Evolutionary conservation across 2,329 filamentous ascomycete genomes (phyloP).

Genomic region (Dactylonectria estremocensis): DNA sequence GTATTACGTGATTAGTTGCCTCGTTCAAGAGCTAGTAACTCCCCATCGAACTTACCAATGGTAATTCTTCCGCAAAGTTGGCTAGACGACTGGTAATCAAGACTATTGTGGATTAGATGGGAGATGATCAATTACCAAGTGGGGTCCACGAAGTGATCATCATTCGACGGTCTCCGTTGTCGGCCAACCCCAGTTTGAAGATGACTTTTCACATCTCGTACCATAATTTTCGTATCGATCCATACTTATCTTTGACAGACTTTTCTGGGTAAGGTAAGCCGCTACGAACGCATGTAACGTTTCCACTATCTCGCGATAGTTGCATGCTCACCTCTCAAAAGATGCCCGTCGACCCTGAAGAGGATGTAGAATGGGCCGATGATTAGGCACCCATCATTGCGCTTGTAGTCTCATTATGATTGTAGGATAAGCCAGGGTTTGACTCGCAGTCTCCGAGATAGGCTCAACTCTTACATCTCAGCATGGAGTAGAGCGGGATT

Average conservation of each 20-base stretch:
- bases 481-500: background rate
- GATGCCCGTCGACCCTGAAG: background rate
- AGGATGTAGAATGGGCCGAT: background rate
- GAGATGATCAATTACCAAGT: background rate
- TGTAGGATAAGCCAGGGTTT: background rate
- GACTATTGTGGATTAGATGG: background rate
- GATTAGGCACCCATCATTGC: background rate
- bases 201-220: background rate
- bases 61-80: background rate
- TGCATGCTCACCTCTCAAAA: background rate
- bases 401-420: background rate
- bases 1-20: background rate
- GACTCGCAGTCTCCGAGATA: background rate
- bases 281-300: background rate
- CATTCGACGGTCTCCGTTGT: background rate
- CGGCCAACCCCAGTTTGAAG: background rate
- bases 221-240: background rate
- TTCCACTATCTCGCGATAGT: background rate
- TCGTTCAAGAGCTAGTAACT: background rate
- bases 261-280: background rate
- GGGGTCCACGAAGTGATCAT: background rate
- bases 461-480: background rate
- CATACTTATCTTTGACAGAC: background rate
- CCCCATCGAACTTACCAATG: background rate
- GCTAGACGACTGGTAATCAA: background rate